Evolutionary conservation across 1,284 basidiomycete genomes (phyloP), one percentile per base, ranked within the genome.

Genomic region (Naganishia albida): DNA sequence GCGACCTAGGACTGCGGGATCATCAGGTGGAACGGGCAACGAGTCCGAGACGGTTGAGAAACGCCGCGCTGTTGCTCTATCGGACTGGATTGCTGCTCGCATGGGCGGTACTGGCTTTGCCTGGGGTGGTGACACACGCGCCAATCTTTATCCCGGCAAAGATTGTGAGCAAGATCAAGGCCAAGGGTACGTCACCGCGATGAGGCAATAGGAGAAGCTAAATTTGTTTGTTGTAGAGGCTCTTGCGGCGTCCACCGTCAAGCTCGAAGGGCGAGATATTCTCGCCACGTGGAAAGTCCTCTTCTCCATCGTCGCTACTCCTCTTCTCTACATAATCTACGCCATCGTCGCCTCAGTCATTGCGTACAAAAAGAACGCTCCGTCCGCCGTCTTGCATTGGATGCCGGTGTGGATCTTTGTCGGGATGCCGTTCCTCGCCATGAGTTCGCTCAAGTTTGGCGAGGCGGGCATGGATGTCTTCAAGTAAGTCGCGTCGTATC

Each of bases 381-480:
- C 72, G 15, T 70, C 86, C 38, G 81, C 82, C 67, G 90, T 88
- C 82, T 84, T 84, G 68, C 79, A 92, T 49, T 86, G 85, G 80
- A 90, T 91, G 8, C 95, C 96, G 0, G 82, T 95, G 70, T 79
- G 91, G 43, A 86, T 93, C 64, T 83, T 93, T 67, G 80, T 85
- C 20, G 83, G 86, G 1, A 80, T 99, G 44, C 96, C 96, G 7
- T 86, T 89, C 74, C 89, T 98, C 81, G 94, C 91, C 57, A 93
- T 91, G 75, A 93, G 93, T 8, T 91, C 95, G 12, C 85, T 99
- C 69, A 98, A 98, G 79, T 99, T 99, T 75, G 95, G 95, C 52
- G 96, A 99, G 79, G 96, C 95, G 20, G 96, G 96, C 42, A 89
- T 98, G 86, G 96, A 99, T 34, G 93, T 99, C 40, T 84, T 96